Percentiles rank a stretch among this genome's conserved stretches.
These are phyloP conservation scores for Penicillium daleae DNA, from an alignment of 495 filamentous ascomycete genomes.

Conservation along the genomic window DNA sequence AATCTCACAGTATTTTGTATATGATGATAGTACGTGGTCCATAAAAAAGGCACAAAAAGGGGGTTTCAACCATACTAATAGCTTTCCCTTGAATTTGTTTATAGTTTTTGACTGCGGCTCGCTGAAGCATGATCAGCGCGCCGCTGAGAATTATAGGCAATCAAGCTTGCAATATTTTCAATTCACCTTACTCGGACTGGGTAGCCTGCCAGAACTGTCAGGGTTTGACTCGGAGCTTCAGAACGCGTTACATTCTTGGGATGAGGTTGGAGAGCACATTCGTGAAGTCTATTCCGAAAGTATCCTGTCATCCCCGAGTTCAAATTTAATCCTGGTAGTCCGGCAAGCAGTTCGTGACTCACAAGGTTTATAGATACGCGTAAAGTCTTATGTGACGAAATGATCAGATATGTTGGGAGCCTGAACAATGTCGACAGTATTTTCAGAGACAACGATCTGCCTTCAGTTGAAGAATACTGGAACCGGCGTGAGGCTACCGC, in stretches of 20 bases:
- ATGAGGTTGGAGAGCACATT: constrained; percentile 1
- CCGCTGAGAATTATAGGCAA: background rate
- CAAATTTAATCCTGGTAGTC: background rate
- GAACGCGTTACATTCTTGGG: background rate
- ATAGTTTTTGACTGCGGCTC: constrained; percentile 4
- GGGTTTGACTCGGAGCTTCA: background rate
- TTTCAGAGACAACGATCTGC: constrained; percentile 5
- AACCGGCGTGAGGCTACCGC: constrained; percentile 8
- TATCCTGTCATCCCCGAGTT: background rate
- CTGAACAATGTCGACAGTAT: constrained; percentile 14
- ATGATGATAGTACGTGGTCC: background rate
- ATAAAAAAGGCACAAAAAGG: background rate
- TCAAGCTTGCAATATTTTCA: background rate
- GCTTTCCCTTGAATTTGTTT: background rate
- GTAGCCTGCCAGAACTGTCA: background rate
- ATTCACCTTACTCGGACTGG: constrained; percentile 2
- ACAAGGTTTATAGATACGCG: background rate
- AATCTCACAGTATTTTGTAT: background rate
- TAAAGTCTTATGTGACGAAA: background rate
- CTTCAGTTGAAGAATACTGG: constrained; percentile 11
- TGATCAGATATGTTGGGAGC: constrained; percentile 13
- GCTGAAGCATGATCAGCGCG: background rate
- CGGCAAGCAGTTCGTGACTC: background rate
- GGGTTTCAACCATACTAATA: background rate
- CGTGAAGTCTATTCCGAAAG: background rate